Evolutionary conservation across 306 rosid species (phyloP), one percentile per base, ranked within the genome.

Genomic region (Trifolium repens): DNA sequence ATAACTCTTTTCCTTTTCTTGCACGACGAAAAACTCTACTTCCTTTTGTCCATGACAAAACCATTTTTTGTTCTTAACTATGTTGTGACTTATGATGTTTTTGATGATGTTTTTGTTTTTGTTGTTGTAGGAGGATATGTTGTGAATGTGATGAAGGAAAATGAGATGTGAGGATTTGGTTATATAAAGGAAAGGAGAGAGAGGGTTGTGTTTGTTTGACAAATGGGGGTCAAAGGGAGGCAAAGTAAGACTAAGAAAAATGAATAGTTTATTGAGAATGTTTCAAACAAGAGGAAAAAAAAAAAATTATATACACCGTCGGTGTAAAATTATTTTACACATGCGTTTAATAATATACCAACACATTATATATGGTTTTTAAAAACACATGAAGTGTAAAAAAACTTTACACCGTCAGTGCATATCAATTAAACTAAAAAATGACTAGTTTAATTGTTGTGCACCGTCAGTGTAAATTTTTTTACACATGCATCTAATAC

Each of bases 31-130:
- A 78, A 8, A 86, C 81, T 57, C 84, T 89, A 47, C 84, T 91
- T 46, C 84, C 86, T 67, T 68, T 85, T 15, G 92, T 85, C 89
- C 96, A 86, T 13, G 97, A 85, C 55, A 86, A 75, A 74, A 83
- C 88, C 98, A 93, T 93, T 24, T 42, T 68, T 14, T n/a, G 6
- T 13, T 30, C 3, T 27, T n/a, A 2, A 8, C 17, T 17, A 8
- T 54, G 60, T 54, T 54, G 24, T 53, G 7, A 22, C 10, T 57
- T 10, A 5, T 16, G 60, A 7, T 58, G 52, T 17, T 39, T 17
- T 16, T n/a, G 15, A 4, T 39, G 14, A 1, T 63, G 47, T 9
- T 39, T 8, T 37, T 5, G 27, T 9, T 42, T 16, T n/a, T 63
- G 15, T 37, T 63, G 9, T 19, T 67, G 72, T 5, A 27, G 15